These are phyloP conservation scores for Gelatoporia subvermispora DNA, from an alignment of 768 basidiomycete species.

Conservation along the genomic window DNA sequence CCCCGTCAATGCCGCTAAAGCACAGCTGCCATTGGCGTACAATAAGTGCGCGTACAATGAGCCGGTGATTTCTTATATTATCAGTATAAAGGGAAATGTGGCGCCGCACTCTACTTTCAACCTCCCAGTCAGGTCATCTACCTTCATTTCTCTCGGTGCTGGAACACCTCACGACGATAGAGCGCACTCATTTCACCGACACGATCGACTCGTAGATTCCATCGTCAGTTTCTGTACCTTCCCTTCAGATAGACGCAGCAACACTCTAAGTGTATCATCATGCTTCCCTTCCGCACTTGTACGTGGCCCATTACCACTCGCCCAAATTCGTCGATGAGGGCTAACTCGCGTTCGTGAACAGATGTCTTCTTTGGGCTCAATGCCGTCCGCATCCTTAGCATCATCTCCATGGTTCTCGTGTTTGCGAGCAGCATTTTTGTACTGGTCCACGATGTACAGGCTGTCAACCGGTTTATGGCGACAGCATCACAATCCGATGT, in stretches of 20 bases:
- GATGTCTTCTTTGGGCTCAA: constrained; percentile 78
- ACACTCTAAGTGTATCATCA: constrained; percentile 10
- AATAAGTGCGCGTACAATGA: constrained; percentile 10
- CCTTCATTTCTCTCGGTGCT: constrained; percentile 18
- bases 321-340: neutral
- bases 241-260: neutral
- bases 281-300: constrained; percentile 47
- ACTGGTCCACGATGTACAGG: constrained; percentile 67
- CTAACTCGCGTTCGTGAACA: constrained; percentile 11
- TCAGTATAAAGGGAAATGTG: constrained; percentile 4
- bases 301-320: constrained; percentile 17
- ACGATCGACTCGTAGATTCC: neutral
- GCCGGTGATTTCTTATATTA: constrained; percentile 1
- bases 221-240: neutral
- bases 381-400: constrained; percentile 68
- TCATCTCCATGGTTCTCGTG: constrained; percentile 74
- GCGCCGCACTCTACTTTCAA: neutral
- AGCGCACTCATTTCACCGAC: neutral
- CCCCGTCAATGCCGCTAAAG: neutral
- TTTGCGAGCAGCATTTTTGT: constrained; percentile 76
- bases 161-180: constrained; percentile 18
- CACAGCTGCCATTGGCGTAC: neutral
- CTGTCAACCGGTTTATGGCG: constrained; percentile 61
- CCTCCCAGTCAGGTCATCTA: constrained; percentile 12
- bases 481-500: constrained; percentile 33